A percentile compares a stretch with the other conserved stretches of the same genome.
Evolutionary conservation across 2,329 filamentous ascomycete genomes (phyloP).

Genomic region (Colletotrichum chlorophyti): DNA sequence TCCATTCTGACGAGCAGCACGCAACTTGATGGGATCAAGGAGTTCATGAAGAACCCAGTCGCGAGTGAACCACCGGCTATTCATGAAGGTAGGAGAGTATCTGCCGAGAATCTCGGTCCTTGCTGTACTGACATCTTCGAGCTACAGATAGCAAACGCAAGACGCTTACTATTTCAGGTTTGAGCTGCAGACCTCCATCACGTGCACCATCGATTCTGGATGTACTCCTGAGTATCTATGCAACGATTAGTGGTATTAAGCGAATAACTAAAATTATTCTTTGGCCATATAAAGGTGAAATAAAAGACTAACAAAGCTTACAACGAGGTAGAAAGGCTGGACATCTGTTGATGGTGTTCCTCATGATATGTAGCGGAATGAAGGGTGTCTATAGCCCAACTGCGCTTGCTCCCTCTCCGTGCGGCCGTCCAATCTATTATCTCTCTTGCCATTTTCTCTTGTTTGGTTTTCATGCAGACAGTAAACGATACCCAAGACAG

Average conservation of each 20-base stretch:
- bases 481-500: constrained; percentile 57
- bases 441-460: constrained; percentile 42
- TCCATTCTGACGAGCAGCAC: neutral
- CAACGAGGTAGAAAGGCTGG: neutral
- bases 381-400: constrained; percentile 60
- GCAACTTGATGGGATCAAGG: neutral
- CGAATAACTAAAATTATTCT: too few species aligned
- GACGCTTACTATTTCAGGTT: neutral
- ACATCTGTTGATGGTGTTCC: neutral
- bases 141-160: neutral
- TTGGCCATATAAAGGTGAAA: too few species aligned
- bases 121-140: neutral
- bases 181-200: neutral
- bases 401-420: constrained; percentile 52
- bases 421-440: constrained; percentile 53
- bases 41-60: neutral
- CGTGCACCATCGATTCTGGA: too few species aligned
- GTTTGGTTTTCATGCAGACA: constrained; percentile 60
- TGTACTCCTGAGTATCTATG: too few species aligned
- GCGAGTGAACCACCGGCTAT: neutral
- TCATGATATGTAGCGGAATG: constrained; percentile 61
- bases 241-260: too few species aligned
- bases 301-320: too few species aligned
- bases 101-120: neutral
- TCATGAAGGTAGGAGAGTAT: neutral